Evolutionary conservation across 371 early-diverging fungal genomes (phyloP), one percentile per base, ranked within the genome.

Genomic region (Actinomucor elegans): DNA sequence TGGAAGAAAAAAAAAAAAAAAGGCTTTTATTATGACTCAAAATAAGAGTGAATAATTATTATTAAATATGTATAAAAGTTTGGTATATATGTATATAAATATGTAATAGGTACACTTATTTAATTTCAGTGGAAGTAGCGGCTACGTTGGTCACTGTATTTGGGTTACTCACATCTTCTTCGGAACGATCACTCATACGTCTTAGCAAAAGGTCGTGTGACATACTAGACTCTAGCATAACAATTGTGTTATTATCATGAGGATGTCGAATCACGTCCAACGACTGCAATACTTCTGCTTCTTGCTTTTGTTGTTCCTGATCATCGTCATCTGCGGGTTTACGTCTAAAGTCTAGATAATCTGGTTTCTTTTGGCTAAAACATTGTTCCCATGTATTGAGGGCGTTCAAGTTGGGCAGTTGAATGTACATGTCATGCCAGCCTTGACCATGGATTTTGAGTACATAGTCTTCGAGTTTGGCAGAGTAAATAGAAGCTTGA

Each of bases 361-460:
- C 62, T 2, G 62, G 53, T 17, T 48, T 62, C 44, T 59, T 61
- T 41, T 55, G 63, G 37, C 69, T 71, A 33, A 77, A 72, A 17
- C 66, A 61, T 8, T 50, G 48, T 33, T 73, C 71, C 84, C 84
- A 83, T 2, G 69, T 68, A 34, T 78, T 23, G 17, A 83, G 35
- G 0, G 76, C 56, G 32, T 71, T 65, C 24, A 78, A 64, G 48
- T 71, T 75, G 3, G 73, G 74, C 0, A 83, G 64, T 42, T 83
- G 84, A 18, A 83, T 61, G 41, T 79, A 67, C 49, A 79, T 66
- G 33, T 81, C 81, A 36, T 61, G 68, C 47, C 67, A 64, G 2
- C 80, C 72, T 29, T 71, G 59, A 4, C 84, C 80, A 26, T 66
- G 64, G n/a, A 83, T 57, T 37, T 72, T 75, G 18, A 83, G 57